Evolutionary conservation across 2,329 filamentous ascomycete species (phyloP).

Genomic region (Clonostachys chloroleuca): DNA sequence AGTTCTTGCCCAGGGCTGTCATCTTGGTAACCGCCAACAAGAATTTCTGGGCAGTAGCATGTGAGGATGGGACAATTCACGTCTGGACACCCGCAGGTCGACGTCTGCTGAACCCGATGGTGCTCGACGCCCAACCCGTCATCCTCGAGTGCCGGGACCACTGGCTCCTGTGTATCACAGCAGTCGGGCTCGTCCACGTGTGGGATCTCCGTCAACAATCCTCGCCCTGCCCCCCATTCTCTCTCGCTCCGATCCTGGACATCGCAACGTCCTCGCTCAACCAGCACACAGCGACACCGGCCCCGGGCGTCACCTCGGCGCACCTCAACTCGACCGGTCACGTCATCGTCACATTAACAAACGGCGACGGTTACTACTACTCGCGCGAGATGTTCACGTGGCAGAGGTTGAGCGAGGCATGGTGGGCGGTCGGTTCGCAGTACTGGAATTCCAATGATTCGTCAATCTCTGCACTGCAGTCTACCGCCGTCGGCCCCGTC

Average conservation of each 20-base stretch:
- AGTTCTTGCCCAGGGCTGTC: constrained; percentile 82
- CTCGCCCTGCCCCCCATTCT: constrained; percentile 85
- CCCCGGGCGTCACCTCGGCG: constrained; percentile 83
- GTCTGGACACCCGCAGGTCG: constrained; percentile 91
- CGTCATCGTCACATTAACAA: constrained; percentile 85
- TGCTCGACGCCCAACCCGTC: constrained; percentile 89
- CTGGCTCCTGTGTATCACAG: constrained; percentile 87
- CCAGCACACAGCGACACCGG: constrained; percentile 68
- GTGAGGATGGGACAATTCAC: constrained; percentile 87
- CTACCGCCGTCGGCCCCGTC: constrained; percentile 60
- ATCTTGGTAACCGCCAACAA: constrained; percentile 89
- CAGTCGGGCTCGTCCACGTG: constrained; percentile 84
- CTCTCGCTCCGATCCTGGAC: constrained; percentile 83
- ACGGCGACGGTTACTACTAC: constrained; percentile 92
- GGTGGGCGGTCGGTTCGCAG: constrained; percentile 97
- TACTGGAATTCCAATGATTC: constrained; percentile 99
- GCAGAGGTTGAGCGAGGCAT: constrained; percentile 93
- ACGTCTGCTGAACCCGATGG: constrained; percentile 75
- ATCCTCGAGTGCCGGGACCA: constrained; percentile 87
- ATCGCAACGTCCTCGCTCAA: constrained; percentile 77
- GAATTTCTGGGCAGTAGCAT: constrained; percentile 87
- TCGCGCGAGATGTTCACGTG: constrained; percentile 80
- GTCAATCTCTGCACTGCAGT: constrained; percentile 75
- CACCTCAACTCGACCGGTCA: constrained; percentile 85
- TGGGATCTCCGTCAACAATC: constrained; percentile 86